Conservation (phyloP, 1,139 yeast species). For the Blastobotrys ciferrii region DNA sequence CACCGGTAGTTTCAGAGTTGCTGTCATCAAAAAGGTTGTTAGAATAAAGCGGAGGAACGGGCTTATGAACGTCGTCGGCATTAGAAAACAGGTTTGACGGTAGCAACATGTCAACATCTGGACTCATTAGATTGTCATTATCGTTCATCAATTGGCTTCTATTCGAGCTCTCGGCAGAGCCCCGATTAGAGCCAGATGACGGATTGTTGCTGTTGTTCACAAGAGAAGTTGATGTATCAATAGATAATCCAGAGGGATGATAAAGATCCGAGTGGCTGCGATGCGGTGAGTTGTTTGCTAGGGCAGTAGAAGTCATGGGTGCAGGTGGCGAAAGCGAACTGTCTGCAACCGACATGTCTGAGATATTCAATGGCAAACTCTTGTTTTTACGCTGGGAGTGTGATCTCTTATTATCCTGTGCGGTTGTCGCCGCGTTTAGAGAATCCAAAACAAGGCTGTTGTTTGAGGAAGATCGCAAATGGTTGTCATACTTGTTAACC, state of each 20-base stretch:
- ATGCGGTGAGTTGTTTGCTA: not conserved
- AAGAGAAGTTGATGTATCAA: constrained; percentile 1
- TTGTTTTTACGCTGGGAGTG: constrained; percentile 11
- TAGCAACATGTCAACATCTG: constrained; percentile 32
- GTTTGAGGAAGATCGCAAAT: constrained; percentile 6
- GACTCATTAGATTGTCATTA: constrained; percentile 27
- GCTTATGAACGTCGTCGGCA: constrained; percentile 31
- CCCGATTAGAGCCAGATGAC: not conserved
- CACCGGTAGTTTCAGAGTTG: not conserved
- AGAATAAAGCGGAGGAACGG: constrained; percentile 23
- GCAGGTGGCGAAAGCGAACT: not conserved
- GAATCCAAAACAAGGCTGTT: constrained; percentile 20
- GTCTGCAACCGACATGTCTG: not conserved
- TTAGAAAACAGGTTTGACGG: constrained; percentile 35
- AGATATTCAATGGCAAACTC: constrained; percentile 6
- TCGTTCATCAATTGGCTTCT: constrained; percentile 11
- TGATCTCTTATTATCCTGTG: not conserved
- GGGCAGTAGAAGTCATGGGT: not conserved
- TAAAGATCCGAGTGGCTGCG: constrained; percentile 1
- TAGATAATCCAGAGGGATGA: constrained; percentile 4
- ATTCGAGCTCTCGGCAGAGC: not conserved
- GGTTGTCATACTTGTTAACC: constrained; percentile 12
- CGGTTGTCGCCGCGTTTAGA: constrained; percentile 17
- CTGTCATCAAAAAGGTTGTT: constrained; percentile 14
- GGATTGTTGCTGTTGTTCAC: not conserved